Evolutionary conservation across 495 filamentous ascomycete genomes (phyloP).

Genomic region (Evernia prunastri): DNA sequence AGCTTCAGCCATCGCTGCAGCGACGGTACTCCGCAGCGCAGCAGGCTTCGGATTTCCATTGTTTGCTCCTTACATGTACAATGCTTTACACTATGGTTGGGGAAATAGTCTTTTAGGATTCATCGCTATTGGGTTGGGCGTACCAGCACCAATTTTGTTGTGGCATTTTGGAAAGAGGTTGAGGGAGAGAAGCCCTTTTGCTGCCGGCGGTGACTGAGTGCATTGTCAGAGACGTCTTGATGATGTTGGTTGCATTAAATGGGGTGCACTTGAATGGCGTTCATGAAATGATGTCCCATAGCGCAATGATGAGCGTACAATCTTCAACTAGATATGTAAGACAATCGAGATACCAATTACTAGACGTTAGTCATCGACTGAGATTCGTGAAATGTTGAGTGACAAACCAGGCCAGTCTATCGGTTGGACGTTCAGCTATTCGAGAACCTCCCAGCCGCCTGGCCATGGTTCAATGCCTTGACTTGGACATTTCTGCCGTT

Average conservation of each 20-base stretch:
- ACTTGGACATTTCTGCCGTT: neutral
- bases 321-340: no score
- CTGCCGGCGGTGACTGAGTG: constrained; percentile 36
- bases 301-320: neutral
- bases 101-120: constrained; percentile 58
- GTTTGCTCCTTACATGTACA: constrained; percentile 62
- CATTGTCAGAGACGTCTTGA: neutral
- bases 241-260: neutral
- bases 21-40: constrained; percentile 57
- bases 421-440: neutral
- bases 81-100: constrained; percentile 53
- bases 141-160: constrained; percentile 55
- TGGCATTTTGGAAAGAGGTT: constrained; percentile 53
- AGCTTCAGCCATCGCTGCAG: constrained; percentile 64
- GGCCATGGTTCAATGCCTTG: neutral
- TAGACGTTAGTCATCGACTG: neutral
- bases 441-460: neutral
- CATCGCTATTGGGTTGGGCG: constrained; percentile 46
- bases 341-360: neutral
- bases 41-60: constrained; percentile 73
- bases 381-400: neutral
- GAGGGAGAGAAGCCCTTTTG: constrained; percentile 59
- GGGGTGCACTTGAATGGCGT: neutral
- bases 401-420: neutral
- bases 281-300: neutral